These are phyloP conservation scores for Pythium myriotylum DNA, from an alignment of 352 stramenopile genomes.

Conservation along the genomic window DNA sequence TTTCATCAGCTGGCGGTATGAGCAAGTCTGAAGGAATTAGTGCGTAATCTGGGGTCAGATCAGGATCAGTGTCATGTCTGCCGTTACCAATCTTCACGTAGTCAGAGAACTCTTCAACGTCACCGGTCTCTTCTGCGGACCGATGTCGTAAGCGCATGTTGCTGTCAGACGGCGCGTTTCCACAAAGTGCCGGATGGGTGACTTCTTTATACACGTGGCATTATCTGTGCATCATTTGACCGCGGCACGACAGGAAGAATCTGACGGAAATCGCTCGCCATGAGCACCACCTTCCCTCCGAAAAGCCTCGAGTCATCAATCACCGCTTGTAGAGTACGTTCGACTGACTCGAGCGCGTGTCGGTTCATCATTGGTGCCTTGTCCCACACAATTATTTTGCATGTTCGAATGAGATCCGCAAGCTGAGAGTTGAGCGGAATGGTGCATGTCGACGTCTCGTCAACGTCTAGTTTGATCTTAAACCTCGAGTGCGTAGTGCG, in stretches of 20 bases:
- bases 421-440: background rate
- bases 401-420: background rate
- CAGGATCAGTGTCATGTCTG: too few relatives aligned
- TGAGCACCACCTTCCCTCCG: constrained; percentile 5
- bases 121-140: too few relatives aligned
- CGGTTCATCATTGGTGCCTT: constrained; percentile 12
- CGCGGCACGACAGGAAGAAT: constrained; percentile 1
- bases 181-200: too few relatives aligned
- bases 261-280: constrained; percentile 12
- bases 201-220: background rate
- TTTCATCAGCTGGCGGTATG: too few relatives aligned
- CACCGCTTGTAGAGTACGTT: background rate
- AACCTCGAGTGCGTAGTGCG: constrained; percentile 36
- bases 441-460: constrained; percentile 8
- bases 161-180: too few relatives aligned
- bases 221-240: background rate
- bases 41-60: too few relatives aligned
- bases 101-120: too few relatives aligned
- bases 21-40: too few relatives aligned
- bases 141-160: too few relatives aligned
- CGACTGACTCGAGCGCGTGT: constrained; percentile 8
- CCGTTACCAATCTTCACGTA: too few relatives aligned
- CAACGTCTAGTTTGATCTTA: constrained; percentile 23
- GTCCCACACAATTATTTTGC: constrained; percentile 13
- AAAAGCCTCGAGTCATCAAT: background rate